Conservation (phyloP, 2,329 filamentous ascomycete species). For the Scedosporium dehoogii region DNA sequence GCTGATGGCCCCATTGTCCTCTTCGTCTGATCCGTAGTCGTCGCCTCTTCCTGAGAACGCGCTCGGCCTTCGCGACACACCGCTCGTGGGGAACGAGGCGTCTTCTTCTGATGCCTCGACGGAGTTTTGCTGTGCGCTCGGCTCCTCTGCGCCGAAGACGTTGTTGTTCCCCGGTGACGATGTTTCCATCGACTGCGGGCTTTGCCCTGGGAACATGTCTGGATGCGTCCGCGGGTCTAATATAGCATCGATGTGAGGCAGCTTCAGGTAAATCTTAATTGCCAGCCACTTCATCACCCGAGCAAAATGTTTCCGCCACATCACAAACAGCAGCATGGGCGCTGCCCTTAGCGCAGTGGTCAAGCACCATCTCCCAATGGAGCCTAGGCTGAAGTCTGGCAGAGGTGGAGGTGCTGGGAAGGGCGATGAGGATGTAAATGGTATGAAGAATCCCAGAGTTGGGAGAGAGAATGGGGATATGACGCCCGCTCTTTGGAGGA, state of each 20-base stretch:
- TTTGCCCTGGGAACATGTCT: neutral
- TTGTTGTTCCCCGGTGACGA: neutral
- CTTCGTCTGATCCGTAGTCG: conserved; percentile 46
- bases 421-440: conserved; percentile 41
- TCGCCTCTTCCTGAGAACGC: conserved; percentile 26
- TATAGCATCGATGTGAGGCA: conserved; percentile 16
- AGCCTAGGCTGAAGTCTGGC: conserved; percentile 24
- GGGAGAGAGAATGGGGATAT: conserved; percentile 33
- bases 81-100: neutral
- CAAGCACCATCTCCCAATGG: conserved; percentile 33
- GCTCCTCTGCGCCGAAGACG: neutral
- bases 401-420: conserved; percentile 35
- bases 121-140: neutral
- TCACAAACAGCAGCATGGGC: conserved; percentile 37
- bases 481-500: conserved; percentile 41
- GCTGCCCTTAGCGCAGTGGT: conserved; percentile 29
- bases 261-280: conserved; percentile 17
- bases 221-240: neutral
- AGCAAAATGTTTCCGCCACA: conserved; percentile 25
- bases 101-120: neutral
- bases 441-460: conserved; percentile 38
- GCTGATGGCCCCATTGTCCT: conserved; percentile 43
- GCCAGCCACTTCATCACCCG: conserved; percentile 14
- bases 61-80: neutral
- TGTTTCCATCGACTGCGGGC: neutral